Base-by-base conservation (phyloP, 163 green algal genomes). In the Prototheca wickerhamii region DNA sequence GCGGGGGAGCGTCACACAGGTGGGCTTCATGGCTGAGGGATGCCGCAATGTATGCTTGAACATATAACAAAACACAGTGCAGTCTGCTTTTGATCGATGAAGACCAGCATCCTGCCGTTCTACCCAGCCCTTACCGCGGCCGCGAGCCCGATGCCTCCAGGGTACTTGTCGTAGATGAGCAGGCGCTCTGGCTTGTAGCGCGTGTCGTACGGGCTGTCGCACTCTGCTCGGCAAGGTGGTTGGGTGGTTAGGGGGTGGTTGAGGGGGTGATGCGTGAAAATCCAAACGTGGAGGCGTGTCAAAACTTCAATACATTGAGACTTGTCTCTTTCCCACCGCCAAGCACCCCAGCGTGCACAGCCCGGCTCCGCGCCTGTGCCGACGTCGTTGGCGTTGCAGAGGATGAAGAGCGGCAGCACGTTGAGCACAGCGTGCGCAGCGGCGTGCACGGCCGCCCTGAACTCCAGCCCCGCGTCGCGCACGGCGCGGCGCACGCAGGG, bases 151-250 rank as follows among this genome's bases (percentile, higher is more conserved):
- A 95, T 88, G 53, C 88, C 91, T 4, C 87, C 90, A 1, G 80
- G 81, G 59, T 96, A 82, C 57, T 84, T 87, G 79, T 98, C 92
- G 67, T 85, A 98, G 53, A 98, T 43, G 42, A 98, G 83, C 34
- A 98, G 60, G 25, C 92, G 79, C 65, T 95, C 87, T 23, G 91
- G 88, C 49, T 80, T 76, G 77, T 87, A 97, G 15, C 91, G 79
- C 4, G 84, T 85, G 72, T 91, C 84, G 60, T 92, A 90, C 0
- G 87, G 86, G 71, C 91, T 90, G 74, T 92, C 89, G 66, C 91
- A 98, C 77, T 96, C 86, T 30, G 70, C 64, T 29, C 3, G 10
- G n/a, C 3, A 23, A 53, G 40, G 40, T 49, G 40, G 10, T 49
- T 49, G 40, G 40, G 40, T 49, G 40, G n/a, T n/a, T n/a, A n/a